These are phyloP conservation scores for Malus sieversii DNA, from an alignment of 306 rosid species.

Conservation along the genomic window DNA sequence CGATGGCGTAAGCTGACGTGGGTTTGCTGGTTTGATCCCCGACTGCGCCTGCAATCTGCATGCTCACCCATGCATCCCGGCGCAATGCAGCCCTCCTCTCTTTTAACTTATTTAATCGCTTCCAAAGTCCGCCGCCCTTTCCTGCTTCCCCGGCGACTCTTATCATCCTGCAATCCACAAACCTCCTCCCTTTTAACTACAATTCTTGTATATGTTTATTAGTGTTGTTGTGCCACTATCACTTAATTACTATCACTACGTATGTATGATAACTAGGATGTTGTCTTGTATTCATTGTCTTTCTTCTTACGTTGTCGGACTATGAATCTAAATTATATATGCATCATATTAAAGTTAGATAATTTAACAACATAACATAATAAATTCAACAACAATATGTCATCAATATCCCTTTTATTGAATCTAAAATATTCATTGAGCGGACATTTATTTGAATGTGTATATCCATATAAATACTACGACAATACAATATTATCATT, in stretches of 20 bases:
- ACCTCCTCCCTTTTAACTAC: background rate
- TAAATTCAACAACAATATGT: background rate
- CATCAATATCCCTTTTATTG: background rate
- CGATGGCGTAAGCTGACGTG: constrained; percentile 13
- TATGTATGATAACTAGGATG: no score
- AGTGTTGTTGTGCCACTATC: no score
- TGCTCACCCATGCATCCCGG: constrained; percentile 15
- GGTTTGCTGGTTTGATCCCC: constrained; percentile 15
- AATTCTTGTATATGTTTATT: no score
- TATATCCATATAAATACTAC: no score
- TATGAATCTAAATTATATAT: no score
- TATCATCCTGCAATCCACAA: background rate
- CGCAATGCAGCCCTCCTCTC: background rate
- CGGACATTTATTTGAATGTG: background rate
- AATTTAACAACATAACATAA: no score
- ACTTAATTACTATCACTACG: no score
- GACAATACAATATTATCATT: background rate
- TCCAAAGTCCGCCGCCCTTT: constrained; percentile 12
- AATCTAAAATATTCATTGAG: no score
- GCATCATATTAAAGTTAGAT: background rate
- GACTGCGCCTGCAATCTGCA: constrained; percentile 4
- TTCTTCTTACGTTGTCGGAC: no score
- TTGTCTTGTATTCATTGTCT: no score
- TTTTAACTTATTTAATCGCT: background rate
- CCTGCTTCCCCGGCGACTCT: background rate